Percentiles rank a stretch among this genome's conserved stretches.
These are phyloP conservation scores for Tulasnella sp. DNA, from an alignment of 768 basidiomycete species.

Conservation along the genomic window DNA sequence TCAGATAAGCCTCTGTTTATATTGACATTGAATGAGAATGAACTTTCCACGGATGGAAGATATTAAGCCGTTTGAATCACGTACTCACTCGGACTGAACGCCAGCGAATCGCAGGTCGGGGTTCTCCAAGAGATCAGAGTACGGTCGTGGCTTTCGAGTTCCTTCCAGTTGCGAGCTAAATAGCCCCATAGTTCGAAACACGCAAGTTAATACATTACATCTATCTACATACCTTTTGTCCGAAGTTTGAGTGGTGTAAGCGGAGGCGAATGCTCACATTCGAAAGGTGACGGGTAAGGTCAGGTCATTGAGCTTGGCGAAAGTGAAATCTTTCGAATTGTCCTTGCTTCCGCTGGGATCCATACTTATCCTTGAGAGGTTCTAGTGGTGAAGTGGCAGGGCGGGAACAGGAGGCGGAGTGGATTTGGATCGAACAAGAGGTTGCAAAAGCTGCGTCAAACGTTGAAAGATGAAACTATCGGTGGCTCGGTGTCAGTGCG, in stretches of 20 bases:
- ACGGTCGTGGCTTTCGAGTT: slow-evolving; percentile 51
- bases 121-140: slow-evolving; percentile 71
- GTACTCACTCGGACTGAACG: slow-evolving; percentile 59
- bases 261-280: slow-evolving; percentile 42
- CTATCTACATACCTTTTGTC: not conserved
- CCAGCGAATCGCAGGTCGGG: slow-evolving; percentile 78
- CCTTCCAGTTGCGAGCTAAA: slow-evolving; percentile 79
- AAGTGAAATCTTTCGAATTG: slow-evolving; percentile 80
- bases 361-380: too few relatives aligned
- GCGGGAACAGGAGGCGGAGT: too few relatives aligned
- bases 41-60: slow-evolving; percentile 9
- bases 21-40: slow-evolving; percentile 9
- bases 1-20: slow-evolving; percentile 68
- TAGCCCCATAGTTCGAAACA: not conserved
- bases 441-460: too few relatives aligned
- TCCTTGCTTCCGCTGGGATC: slow-evolving; percentile 7
- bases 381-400: too few relatives aligned
- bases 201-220: too few relatives aligned
- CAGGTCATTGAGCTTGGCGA: slow-evolving; percentile 81
- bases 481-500: too few relatives aligned
- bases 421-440: too few relatives aligned
- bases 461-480: too few relatives aligned
- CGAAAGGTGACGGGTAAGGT: slow-evolving; percentile 80
- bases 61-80: too few relatives aligned
- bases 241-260: slow-evolving; percentile 20